Percentiles rank a stretch among this genome's conserved stretches.
Conservation (phyloP, 495 filamentous ascomycete species). For the Trichoderma orchidacearum region DNA sequence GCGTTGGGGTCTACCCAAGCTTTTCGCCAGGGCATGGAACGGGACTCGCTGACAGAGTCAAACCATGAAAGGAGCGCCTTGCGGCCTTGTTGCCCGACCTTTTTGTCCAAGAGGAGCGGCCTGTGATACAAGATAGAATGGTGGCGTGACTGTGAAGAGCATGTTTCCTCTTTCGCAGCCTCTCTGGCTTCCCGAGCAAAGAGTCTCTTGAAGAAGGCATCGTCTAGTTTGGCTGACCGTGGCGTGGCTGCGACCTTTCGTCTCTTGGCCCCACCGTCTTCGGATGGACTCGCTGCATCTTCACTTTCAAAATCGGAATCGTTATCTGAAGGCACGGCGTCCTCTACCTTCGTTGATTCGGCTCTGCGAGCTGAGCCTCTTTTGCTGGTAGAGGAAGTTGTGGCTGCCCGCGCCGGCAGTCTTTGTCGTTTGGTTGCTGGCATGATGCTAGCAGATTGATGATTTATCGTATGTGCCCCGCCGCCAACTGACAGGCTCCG, state of each 20-base stretch:
- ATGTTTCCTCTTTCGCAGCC: background rate
- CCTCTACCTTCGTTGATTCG: background rate
- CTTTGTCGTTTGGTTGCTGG: background rate
- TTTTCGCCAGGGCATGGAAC: slow-evolving; percentile 35
- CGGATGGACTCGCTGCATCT: background rate
- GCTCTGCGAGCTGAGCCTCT: background rate
- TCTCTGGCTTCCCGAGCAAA: background rate
- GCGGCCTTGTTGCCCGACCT: slow-evolving; percentile 8
- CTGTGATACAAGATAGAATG: slow-evolving; percentile 22
- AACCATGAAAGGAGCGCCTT: slow-evolving; percentile 26
- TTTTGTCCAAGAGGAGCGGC: slow-evolving; percentile 22
- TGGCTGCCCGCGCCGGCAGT: background rate
- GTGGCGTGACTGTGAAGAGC: slow-evolving; percentile 1
- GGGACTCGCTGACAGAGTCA: slow-evolving; percentile 13
- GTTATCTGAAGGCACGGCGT: background rate
- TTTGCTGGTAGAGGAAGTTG: background rate
- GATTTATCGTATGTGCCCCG: too few species aligned
- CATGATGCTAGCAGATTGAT: too few species aligned
- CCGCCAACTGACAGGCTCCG: too few species aligned
- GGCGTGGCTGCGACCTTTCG: background rate
- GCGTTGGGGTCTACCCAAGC: slow-evolving; percentile 18
- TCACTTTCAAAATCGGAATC: background rate
- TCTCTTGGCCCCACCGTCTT: background rate
- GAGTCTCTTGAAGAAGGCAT: background rate
- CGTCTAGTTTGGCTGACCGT: background rate